phyloP scores from a whole-genome alignment of 1,284 basidiomycete genomes.

The Heterobasidion parviporum region DNA sequence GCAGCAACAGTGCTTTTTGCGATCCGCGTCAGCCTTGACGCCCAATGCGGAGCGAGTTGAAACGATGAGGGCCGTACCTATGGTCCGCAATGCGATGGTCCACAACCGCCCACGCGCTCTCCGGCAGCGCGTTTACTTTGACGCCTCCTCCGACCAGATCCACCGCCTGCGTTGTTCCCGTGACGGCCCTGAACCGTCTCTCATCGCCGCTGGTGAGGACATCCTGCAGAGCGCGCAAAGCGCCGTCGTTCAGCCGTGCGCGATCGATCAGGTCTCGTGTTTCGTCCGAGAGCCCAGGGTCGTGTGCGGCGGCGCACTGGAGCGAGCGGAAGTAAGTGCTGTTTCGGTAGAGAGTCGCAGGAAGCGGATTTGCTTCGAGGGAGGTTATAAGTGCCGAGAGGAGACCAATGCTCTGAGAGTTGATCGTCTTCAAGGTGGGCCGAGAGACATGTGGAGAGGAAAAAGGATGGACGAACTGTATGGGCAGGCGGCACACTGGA shows the following conservation, averaged over 20 bases:
- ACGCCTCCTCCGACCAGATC: conserved; percentile 54
- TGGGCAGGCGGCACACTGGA: conserved; percentile 53
- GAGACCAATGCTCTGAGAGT: conserved; percentile 42
- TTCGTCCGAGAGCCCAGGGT: conserved; percentile 29
- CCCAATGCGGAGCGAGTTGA: background rate
- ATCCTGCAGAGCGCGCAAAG: conserved; percentile 31
- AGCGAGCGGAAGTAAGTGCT: conserved; percentile 34
- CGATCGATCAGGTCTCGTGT: conserved; percentile 28
- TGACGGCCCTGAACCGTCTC: conserved; percentile 21
- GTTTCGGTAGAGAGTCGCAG: conserved; percentile 27
- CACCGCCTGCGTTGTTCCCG: conserved; percentile 54
- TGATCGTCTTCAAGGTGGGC: no score
- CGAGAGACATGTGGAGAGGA: background rate
- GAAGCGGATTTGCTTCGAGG: conserved; percentile 40
- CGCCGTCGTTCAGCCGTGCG: conserved; percentile 26
- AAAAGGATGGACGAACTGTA: conserved; percentile 29
- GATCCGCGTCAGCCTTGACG: conserved; percentile 1
- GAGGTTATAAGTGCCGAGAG: conserved; percentile 41
- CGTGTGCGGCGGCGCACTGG: conserved; percentile 39
- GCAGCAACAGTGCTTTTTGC: conserved; percentile 31
- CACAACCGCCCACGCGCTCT: conserved; percentile 41
- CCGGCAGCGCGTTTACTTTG: conserved; percentile 55
- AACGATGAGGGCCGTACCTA: conserved; percentile 19
- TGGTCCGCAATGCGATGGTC: conserved; percentile 45
- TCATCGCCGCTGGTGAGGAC: conserved; percentile 24